Conservation (phyloP, 2,329 filamentous ascomycete species). For the Amauroascus niger region DNA sequence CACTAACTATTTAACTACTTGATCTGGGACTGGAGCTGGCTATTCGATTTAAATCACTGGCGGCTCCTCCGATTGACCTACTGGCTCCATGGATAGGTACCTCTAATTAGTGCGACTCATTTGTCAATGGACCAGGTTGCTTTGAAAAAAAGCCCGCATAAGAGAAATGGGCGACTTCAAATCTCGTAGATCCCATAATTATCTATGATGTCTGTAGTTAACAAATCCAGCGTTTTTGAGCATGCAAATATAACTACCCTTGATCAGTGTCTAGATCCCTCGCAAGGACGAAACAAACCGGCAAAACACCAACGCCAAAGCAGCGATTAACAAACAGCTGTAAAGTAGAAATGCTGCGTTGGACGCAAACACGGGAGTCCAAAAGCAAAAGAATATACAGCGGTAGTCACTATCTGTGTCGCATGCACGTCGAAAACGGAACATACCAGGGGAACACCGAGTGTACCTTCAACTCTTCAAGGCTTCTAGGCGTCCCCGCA, state of each 20-base stretch:
- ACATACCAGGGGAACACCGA: not conserved
- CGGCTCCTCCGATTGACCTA: no score
- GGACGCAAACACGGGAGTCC: not conserved
- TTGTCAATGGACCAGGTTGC: no score
- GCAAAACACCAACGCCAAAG: not conserved
- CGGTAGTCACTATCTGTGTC: not conserved
- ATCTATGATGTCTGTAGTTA: no score
- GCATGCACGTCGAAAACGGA: not conserved
- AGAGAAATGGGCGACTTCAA: no score
- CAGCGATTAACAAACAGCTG: not conserved
- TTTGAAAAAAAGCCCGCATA: no score
- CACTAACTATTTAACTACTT: no score
- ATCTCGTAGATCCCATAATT: no score
- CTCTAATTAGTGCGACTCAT: no score
- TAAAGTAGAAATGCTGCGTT: not conserved
- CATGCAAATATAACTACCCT: not conserved
- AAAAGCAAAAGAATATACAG: not conserved
- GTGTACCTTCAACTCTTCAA: slow-evolving; percentile 61
- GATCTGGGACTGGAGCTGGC: no score
- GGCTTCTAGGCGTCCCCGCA: slow-evolving; percentile 83
- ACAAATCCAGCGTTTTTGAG: not conserved
- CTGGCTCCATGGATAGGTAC: no score
- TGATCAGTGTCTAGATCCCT: not conserved
- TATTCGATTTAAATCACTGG: no score
- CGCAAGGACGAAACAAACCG: not conserved